Conservation (phyloP, 768 basidiomycete species). For the Leccinum uliginosum region DNA sequence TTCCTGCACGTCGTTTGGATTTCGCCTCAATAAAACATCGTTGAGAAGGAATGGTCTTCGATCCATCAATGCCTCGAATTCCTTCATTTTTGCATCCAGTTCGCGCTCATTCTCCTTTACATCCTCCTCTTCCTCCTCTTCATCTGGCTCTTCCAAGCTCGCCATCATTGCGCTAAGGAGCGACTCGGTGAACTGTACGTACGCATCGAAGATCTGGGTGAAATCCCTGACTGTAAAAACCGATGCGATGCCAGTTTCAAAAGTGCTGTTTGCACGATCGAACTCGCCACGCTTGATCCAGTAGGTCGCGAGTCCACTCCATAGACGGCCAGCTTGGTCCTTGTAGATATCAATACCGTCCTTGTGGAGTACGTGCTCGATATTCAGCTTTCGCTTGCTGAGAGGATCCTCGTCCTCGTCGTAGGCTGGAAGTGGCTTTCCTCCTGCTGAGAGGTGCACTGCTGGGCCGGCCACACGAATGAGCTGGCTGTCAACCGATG, state of each 20-base stretch:
- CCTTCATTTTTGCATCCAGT: slow-evolving; percentile 83
- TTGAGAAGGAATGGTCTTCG: slow-evolving; percentile 94
- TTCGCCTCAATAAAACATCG: slow-evolving; percentile 87
- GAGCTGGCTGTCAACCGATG: slow-evolving; percentile 55
- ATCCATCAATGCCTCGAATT: slow-evolving; percentile 93
- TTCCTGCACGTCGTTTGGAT: slow-evolving; percentile 97
- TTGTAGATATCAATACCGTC: slow-evolving; percentile 90
- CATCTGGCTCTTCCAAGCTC: slow-evolving; percentile 72
- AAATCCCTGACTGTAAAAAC: slow-evolving; percentile 96
- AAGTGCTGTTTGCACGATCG: slow-evolving; percentile 80
- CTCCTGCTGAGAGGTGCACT: slow-evolving; percentile 46
- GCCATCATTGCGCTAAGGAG: slow-evolving; percentile 89
- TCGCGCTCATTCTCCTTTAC: slow-evolving; percentile 76
- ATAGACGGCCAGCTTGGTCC: slow-evolving; percentile 94
- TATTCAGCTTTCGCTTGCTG: slow-evolving; percentile 68
- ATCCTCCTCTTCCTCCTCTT: slow-evolving; percentile 68
- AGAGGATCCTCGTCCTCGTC: slow-evolving; percentile 83
- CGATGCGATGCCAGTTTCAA: slow-evolving; percentile 77
- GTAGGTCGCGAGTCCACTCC: slow-evolving; percentile 95
- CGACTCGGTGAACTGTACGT: slow-evolving; percentile 89
- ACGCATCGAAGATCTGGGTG: slow-evolving; percentile 95
- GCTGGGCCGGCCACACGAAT: slow-evolving; percentile 71
- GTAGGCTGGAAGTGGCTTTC: slow-evolving; percentile 48
- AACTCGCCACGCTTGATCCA: slow-evolving; percentile 99
- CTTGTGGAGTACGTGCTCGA: slow-evolving; percentile 77